Evolutionary conservation across 2,329 filamentous ascomycete species (phyloP).

Genomic region (Penicillium sp.): DNA sequence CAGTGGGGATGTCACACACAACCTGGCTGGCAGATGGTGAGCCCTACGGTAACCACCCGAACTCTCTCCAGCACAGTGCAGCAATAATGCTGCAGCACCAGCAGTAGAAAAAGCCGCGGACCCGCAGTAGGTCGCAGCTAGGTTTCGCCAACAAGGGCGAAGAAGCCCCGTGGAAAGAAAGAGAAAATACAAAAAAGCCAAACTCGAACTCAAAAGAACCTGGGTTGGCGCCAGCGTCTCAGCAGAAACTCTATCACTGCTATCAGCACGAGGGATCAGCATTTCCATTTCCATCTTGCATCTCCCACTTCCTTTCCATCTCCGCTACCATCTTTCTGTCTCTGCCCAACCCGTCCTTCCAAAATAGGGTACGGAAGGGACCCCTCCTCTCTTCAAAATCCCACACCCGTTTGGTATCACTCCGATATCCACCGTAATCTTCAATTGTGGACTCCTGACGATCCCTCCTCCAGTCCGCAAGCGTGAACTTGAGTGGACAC

Average conservation of each 20-base stretch:
- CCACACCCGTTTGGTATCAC: not conserved
- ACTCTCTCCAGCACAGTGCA: not conserved
- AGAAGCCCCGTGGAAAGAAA: constrained; percentile 2
- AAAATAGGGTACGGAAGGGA: too few species aligned
- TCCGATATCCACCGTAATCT: constrained; percentile 5
- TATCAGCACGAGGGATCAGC: constrained; percentile 3
- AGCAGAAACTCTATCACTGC: constrained; percentile 3
- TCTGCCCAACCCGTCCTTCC: not conserved
- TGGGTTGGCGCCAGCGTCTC: constrained; percentile 21
- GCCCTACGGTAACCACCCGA: constrained; percentile 1
- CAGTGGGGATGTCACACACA: not conserved
- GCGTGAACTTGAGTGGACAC: constrained; percentile 3
- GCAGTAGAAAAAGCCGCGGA: not conserved
- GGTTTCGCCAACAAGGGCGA: constrained; percentile 2
- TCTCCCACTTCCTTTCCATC: too few species aligned
- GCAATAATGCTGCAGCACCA: not conserved
- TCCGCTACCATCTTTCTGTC: not conserved
- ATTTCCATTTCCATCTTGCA: too few species aligned
- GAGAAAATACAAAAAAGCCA: constrained; percentile 10
- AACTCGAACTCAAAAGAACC: constrained; percentile 7
- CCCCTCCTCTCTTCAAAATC: not conserved
- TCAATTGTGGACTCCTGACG: constrained; percentile 20
- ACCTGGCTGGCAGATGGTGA: too few species aligned
- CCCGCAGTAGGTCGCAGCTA: constrained; percentile 5
- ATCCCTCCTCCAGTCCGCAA: constrained; percentile 21